A percentile compares a stretch with the other conserved stretches of the same genome.
These are phyloP conservation scores for Moelleriella libera DNA, from an alignment of 2,329 filamentous ascomycete genomes.

Conservation along the genomic window DNA sequence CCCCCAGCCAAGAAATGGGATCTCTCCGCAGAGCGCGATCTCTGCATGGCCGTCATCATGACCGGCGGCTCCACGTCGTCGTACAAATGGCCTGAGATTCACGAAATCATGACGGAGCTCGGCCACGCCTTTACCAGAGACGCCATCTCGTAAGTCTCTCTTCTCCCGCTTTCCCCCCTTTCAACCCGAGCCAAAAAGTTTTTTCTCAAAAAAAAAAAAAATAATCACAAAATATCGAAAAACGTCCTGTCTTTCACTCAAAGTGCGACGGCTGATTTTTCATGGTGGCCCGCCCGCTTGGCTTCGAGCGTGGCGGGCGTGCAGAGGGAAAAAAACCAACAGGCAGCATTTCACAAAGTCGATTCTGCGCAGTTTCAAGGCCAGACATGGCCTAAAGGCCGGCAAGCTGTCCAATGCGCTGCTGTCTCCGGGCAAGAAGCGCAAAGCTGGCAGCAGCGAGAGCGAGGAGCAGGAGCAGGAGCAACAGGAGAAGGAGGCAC, in stretches of 20 bases:
- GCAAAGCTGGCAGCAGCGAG: neutral
- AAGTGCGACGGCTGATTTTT: too few species aligned
- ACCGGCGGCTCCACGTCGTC: slow-evolving; percentile 8
- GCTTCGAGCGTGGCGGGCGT: too few species aligned
- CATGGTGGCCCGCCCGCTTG: too few species aligned
- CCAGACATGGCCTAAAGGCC: slow-evolving; percentile 9
- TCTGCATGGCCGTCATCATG: slow-evolving; percentile 21
- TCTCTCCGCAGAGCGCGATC: slow-evolving; percentile 19
- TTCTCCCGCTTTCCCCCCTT: neutral
- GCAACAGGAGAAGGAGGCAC: too few species aligned
- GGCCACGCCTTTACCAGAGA: slow-evolving; percentile 22
- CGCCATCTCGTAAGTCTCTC: slow-evolving; percentile 20
- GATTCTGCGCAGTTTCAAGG: slow-evolving; percentile 20
- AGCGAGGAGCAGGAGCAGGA: slow-evolving; percentile 1
- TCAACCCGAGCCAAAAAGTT: too few species aligned
- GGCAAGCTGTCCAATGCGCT: slow-evolving; percentile 2
- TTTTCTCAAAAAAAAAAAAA: too few species aligned
- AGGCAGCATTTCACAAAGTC: slow-evolving; percentile 24
- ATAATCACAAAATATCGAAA: too few species aligned
- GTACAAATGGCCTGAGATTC: slow-evolving; percentile 19
- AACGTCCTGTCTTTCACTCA: too few species aligned
- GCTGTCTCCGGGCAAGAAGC: slow-evolving; percentile 6
- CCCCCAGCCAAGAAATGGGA: slow-evolving; percentile 27
- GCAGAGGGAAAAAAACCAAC: too few species aligned
- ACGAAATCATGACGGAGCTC: slow-evolving; percentile 15